Conservation (phyloP, 1,284 basidiomycete species). For the Leccinum subrobustum region DNA sequence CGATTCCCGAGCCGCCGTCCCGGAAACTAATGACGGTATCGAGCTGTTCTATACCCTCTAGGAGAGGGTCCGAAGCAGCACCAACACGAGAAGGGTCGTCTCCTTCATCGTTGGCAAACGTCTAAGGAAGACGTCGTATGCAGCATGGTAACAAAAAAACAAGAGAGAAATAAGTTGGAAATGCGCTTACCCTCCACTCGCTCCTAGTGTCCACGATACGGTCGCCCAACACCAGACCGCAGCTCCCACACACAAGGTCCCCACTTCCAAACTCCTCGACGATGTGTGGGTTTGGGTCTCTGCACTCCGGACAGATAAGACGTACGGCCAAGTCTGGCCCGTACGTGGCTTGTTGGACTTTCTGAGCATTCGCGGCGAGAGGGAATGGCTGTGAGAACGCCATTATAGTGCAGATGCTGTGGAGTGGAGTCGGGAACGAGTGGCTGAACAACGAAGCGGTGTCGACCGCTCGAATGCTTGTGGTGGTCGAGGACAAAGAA, state of each 20-base stretch:
- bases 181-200: conserved; percentile 89
- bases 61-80: conserved; percentile 88
- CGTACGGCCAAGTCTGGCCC: conserved; percentile 86
- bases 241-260: conserved; percentile 95
- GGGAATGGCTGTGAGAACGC: conserved; percentile 69
- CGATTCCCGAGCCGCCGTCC: conserved; percentile 91
- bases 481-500: conserved; percentile 24
- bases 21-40: conserved; percentile 94
- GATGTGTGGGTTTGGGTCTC: conserved; percentile 89
- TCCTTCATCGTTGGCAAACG: conserved; percentile 98
- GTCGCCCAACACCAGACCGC: conserved; percentile 94
- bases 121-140: conserved; percentile 51
- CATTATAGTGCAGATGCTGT: conserved; percentile 34
- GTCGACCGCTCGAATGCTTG: conserved; percentile 17
- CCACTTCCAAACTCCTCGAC: conserved; percentile 97
- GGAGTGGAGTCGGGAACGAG: conserved; percentile 21
- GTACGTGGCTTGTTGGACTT: conserved; percentile 54
- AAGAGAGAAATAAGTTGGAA: conserved; percentile 12
- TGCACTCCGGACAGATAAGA: conserved; percentile 93
- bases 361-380: conserved; percentile 54
- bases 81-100: conserved; percentile 99
- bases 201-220: conserved; percentile 96
- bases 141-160: conserved; percentile 18
- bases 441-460: conserved; percentile 9
- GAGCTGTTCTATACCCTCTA: conserved; percentile 92